Evolutionary conservation across 768 basidiomycete species (phyloP).

Genomic region (Pholiota conissans): DNA sequence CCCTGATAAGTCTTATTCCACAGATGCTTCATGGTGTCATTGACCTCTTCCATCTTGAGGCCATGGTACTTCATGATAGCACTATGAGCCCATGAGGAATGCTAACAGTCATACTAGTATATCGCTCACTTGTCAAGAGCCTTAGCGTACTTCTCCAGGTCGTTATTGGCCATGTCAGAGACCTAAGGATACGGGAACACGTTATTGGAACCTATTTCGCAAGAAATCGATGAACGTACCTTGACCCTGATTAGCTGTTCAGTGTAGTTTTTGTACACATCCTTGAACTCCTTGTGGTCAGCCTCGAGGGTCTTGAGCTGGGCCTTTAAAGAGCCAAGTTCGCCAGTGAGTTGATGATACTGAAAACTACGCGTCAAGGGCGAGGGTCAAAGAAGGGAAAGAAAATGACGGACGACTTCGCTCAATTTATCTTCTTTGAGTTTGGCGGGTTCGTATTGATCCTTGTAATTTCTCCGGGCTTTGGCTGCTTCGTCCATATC

Average conservation of each 20-base stretch:
- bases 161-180: conserved; percentile 96
- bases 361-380: conserved; percentile 27
- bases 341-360: conserved; percentile 83
- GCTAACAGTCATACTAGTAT: neutral
- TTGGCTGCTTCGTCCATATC: conserved; percentile 88
- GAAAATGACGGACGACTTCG: conserved; percentile 49
- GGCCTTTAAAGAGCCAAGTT: conserved; percentile 70
- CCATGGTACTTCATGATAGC: conserved; percentile 99
- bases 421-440: conserved; percentile 72
- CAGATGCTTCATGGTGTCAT: conserved; percentile 93
- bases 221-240: conserved; percentile 38
- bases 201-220: neutral
- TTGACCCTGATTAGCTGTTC: conserved; percentile 95
- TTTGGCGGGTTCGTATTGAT: conserved; percentile 72
- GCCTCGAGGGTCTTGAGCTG: conserved; percentile 64
- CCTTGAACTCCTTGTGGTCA: conserved; percentile 84
- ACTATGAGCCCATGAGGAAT: conserved; percentile 38
- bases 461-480: conserved; percentile 82
- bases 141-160: conserved; percentile 96
- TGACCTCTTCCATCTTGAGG: conserved; percentile 99
- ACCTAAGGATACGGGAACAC: conserved; percentile 52
- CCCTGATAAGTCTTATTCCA: conserved; percentile 99
- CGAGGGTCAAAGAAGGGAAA: neutral
- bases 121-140: conserved; percentile 87
- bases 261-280: conserved; percentile 82